These are phyloP conservation scores for Solanum clarkiae DNA, from an alignment of 257 asterid genomes.

Conservation along the genomic window DNA sequence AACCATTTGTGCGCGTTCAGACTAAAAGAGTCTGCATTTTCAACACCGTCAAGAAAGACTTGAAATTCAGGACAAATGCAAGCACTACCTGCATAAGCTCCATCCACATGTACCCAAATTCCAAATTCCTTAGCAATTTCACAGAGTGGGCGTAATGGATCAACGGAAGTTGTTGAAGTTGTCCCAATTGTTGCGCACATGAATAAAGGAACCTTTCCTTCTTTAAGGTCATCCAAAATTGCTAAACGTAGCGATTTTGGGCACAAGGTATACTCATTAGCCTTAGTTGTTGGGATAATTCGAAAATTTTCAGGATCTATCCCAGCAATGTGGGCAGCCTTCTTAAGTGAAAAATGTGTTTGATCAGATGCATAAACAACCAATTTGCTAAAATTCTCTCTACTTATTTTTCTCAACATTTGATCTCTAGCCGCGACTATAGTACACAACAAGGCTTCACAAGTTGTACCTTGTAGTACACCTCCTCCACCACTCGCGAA, in stretches of 20 bases:
- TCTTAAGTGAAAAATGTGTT: conserved; percentile 54
- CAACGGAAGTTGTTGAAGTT: conserved; percentile 62
- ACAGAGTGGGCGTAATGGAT: conserved; percentile 34
- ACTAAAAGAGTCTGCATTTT: conserved; percentile 56
- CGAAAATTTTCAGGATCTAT: conserved; percentile 42
- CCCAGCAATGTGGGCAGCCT: conserved; percentile 61
- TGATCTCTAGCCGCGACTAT: conserved; percentile 59
- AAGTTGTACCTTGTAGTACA: conserved; percentile 66
- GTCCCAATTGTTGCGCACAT: conserved; percentile 65
- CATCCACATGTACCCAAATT: conserved; percentile 72
- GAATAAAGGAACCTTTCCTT: conserved; percentile 46
- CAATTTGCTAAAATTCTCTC: conserved; percentile 30
- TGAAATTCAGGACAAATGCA: conserved; percentile 65
- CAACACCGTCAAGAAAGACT: conserved; percentile 56
- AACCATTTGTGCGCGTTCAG: conserved; percentile 83
- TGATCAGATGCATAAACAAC: conserved; percentile 73
- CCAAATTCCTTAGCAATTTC: conserved; percentile 36
- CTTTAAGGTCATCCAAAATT: conserved; percentile 24
- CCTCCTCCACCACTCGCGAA: conserved; percentile 64
- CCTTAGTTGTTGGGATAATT: conserved; percentile 30
- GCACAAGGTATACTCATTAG: conserved; percentile 18
- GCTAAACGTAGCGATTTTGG: conserved; percentile 27
- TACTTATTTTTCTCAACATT: conserved; percentile 28
- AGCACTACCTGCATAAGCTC: conserved; percentile 71
- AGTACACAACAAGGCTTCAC: conserved; percentile 54